These are phyloP conservation scores for Aegilops bicornis DNA, from an alignment of 176 grass and related monocot species.

Conservation along the genomic window DNA sequence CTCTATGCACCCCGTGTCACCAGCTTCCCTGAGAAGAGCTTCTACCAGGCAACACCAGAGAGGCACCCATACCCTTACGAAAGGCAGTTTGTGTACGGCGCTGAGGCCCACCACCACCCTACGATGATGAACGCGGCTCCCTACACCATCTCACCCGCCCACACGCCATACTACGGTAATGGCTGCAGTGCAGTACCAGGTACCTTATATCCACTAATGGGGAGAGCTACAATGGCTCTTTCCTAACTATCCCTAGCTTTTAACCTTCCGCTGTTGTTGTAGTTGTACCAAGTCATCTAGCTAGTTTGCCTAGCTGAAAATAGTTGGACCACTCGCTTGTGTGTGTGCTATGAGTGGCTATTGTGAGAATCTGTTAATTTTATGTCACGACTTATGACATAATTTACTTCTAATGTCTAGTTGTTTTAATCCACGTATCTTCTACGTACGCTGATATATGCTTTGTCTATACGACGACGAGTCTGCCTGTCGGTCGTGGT, in stretches of 20 bases:
- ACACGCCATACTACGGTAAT: conserved; percentile 73
- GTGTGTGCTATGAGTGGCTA: conserved; percentile 34
- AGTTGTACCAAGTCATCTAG: conserved; percentile 32
- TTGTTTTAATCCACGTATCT: conserved; percentile 23
- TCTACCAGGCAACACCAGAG: conserved; percentile 67
- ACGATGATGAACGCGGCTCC: conserved; percentile 45
- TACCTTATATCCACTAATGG: conserved; percentile 76
- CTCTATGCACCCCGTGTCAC: conserved; percentile 51
- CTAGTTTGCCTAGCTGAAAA: conserved; percentile 44
- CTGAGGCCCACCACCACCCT: conserved; percentile 65
- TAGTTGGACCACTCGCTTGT: conserved; percentile 45
- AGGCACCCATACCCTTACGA: conserved; percentile 64
- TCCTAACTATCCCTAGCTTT: conserved; percentile 53
- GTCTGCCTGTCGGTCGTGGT: not conserved
- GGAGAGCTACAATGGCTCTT: conserved; percentile 28
- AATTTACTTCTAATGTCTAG: conserved; percentile 46
- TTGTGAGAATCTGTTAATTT: conserved; percentile 44
- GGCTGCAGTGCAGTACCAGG: conserved; percentile 67
- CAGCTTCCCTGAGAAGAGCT: conserved; percentile 67
- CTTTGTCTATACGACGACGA: not conserved
- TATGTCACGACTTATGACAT: conserved; percentile 39
- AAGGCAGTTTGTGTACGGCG: conserved; percentile 62
- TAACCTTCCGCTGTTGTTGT: conserved; percentile 30
- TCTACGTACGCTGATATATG: not conserved
- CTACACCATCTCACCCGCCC: conserved; percentile 62